phyloP scores from a whole-genome alignment of 2,329 filamentous ascomycete species.

The Colletotrichum sansevieriae region DNA sequence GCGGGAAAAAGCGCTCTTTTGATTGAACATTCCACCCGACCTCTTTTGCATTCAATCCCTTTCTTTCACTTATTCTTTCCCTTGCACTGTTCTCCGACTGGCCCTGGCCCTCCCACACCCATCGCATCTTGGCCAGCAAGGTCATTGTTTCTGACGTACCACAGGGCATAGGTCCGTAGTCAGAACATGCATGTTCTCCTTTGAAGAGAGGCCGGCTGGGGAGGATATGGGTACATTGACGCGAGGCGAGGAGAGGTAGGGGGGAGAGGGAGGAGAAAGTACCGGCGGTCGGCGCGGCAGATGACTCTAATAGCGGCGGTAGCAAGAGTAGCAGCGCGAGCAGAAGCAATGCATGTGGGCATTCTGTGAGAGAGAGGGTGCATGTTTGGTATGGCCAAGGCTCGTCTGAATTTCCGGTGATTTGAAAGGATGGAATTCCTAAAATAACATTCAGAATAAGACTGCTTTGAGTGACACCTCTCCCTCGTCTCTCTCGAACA shows the following conservation, averaged over 20 bases:
- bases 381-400: constrained; percentile 12
- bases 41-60: constrained; percentile 36
- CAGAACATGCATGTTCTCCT: constrained; percentile 25
- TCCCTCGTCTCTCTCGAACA: constrained; percentile 26
- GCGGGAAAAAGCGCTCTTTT: constrained; percentile 18
- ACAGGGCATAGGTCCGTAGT: constrained; percentile 34
- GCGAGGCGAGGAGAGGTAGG: constrained; percentile 12
- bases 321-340: constrained; percentile 15
- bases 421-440: constrained; percentile 33
- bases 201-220: constrained; percentile 34
- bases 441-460: constrained; percentile 28
- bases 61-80: constrained; percentile 32
- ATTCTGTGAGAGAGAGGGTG: not conserved
- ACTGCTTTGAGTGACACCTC: constrained; percentile 30
- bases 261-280: constrained; percentile 8
- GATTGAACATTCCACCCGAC: constrained; percentile 28
- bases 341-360: constrained; percentile 24
- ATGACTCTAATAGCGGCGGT: constrained; percentile 17
- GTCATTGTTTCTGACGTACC: constrained; percentile 37
- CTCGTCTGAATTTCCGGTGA: constrained; percentile 24
- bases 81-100: constrained; percentile 31
- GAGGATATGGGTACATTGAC: constrained; percentile 4
- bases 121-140: constrained; percentile 17
- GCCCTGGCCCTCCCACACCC: constrained; percentile 26
- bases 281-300: constrained; percentile 16